Evolutionary conservation across 2,329 filamentous ascomycete species (phyloP).

Genomic region (Parastagonospora nodorum): DNA sequence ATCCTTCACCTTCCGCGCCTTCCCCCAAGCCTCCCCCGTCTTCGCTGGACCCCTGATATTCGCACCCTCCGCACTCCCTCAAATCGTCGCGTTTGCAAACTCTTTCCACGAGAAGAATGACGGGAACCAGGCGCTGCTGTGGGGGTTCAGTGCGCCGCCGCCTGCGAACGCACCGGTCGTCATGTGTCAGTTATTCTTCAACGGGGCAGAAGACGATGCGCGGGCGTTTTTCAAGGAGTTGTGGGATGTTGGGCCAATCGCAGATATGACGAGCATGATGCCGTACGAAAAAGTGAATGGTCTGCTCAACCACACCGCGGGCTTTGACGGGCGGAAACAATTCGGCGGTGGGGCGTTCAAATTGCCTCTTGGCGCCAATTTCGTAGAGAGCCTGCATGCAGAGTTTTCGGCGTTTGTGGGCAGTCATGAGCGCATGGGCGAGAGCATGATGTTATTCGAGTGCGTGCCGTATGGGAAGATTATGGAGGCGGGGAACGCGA

Average conservation of each 20-base stretch:
- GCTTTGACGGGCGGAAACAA: constrained; percentile 45
- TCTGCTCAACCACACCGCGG: constrained; percentile 32
- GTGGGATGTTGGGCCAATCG: constrained; percentile 30
- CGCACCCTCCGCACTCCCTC: constrained; percentile 31
- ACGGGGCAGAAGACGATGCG: constrained; percentile 39
- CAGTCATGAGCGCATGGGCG: constrained; percentile 23
- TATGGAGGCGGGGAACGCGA: constrained; percentile 26
- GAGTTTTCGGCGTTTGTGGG: constrained; percentile 36
- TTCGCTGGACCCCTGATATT: constrained; percentile 47
- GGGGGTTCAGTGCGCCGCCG: constrained; percentile 35
- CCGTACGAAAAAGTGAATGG: constrained; percentile 43
- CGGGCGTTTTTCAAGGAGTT: constrained; percentile 33
- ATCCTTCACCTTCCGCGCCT: constrained; percentile 50
- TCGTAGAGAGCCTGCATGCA: constrained; percentile 30
- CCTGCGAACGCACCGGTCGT: constrained; percentile 36
- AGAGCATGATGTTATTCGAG: constrained; percentile 39
- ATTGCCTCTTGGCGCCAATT: constrained; percentile 31
- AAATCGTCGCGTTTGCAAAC: constrained; percentile 36
- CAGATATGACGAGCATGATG: constrained; percentile 29
- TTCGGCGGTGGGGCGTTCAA: constrained; percentile 46
- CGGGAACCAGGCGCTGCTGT: constrained; percentile 35
- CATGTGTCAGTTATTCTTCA: constrained; percentile 41
- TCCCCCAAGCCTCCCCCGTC: constrained; percentile 35
- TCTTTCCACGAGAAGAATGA: constrained; percentile 34
- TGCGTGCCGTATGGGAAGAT: constrained; percentile 34